Evolutionary conservation across 163 green algal species (phyloP).

Genomic region (Botryococcus braunii): DNA sequence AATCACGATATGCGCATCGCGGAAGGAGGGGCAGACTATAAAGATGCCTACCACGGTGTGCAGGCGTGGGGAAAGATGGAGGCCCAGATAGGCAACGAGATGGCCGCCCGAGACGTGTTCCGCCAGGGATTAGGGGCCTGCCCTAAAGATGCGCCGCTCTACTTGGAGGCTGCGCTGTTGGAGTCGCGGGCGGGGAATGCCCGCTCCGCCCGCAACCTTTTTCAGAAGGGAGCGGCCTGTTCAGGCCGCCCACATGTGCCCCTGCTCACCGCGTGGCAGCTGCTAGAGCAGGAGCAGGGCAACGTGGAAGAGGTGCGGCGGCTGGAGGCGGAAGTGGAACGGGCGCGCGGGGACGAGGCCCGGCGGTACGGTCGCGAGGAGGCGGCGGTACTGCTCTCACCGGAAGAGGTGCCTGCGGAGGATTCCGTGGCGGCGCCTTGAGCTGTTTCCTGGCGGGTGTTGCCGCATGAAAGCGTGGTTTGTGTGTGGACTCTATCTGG

Average conservation of each 20-base stretch:
- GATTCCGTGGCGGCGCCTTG: too few species aligned
- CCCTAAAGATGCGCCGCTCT: conserved; percentile 22
- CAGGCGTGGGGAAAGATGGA: conserved; percentile 45
- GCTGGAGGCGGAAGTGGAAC: too few species aligned
- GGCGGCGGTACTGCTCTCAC: too few species aligned
- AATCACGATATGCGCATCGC: neutral
- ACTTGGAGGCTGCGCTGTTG: conserved; percentile 63
- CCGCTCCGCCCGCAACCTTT: conserved; percentile 36
- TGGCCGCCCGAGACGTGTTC: conserved; percentile 39
- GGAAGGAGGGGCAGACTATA: neutral
- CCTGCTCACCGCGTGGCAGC: conserved; percentile 51
- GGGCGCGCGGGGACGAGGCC: too few species aligned
- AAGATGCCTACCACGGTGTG: neutral
- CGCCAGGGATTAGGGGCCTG: conserved; percentile 31
- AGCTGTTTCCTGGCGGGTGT: too few species aligned
- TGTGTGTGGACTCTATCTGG: too few species aligned
- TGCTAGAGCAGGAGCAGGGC: conserved; percentile 36
- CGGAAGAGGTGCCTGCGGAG: too few species aligned
- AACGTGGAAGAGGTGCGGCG: too few species aligned
- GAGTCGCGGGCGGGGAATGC: conserved; percentile 35
- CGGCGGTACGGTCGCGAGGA: too few species aligned
- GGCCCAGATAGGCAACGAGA: conserved; percentile 19
- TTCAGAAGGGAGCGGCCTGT: conserved; percentile 31
- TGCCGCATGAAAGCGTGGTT: too few species aligned
- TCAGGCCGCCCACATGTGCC: conserved; percentile 39